A percentile compares a stretch with the other conserved stretches of the same genome.
phyloP scores from a whole-genome alignment of 768 basidiomycete genomes.

The Boletus rubroflammeus region DNA sequence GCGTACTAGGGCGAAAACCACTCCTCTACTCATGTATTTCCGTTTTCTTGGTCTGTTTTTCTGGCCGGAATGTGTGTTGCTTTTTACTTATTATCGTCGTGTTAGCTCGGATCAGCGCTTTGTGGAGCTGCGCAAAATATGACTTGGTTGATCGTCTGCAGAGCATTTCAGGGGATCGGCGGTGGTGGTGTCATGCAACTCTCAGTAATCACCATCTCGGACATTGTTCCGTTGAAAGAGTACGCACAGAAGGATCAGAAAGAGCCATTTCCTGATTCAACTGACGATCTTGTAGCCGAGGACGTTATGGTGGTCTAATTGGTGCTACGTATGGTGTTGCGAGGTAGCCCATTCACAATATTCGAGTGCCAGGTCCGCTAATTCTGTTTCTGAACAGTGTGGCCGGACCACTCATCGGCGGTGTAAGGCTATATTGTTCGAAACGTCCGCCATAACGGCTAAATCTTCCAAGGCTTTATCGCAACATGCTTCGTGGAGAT shows the following conservation, averaged over 20 bases:
- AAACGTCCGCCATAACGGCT: not conserved
- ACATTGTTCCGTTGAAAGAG: conserved; percentile 81
- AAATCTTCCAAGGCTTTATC: conserved; percentile 50
- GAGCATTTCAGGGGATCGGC: conserved; percentile 82
- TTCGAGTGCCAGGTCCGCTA: not conserved
- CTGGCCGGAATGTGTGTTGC: not conserved
- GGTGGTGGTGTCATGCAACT: conserved; percentile 76
- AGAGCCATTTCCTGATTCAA: not conserved
- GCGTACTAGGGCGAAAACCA: conserved; percentile 54
- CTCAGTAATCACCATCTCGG: conserved; percentile 73
- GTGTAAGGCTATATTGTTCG: conserved; percentile 44
- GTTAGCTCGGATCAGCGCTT: conserved; percentile 69
- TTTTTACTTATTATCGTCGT: not conserved
- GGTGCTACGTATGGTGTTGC: conserved; percentile 81
- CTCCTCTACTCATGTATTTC: conserved; percentile 60
- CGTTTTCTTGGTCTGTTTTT: conserved; percentile 56
- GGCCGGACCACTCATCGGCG: conserved; percentile 77
- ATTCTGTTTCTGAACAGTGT: conserved; percentile 38
- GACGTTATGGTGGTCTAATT: conserved; percentile 70
- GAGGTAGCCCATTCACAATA: conserved; percentile 27
- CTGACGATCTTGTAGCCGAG: conserved; percentile 46
- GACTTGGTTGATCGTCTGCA: conserved; percentile 69
- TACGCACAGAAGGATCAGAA: conserved; percentile 30
- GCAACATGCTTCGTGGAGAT: conserved; percentile 75
- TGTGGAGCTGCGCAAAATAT: conserved; percentile 79